Evolutionary conservation across 495 filamentous ascomycete genomes (phyloP).

Genomic region (Trichoderma reesei): DNA sequence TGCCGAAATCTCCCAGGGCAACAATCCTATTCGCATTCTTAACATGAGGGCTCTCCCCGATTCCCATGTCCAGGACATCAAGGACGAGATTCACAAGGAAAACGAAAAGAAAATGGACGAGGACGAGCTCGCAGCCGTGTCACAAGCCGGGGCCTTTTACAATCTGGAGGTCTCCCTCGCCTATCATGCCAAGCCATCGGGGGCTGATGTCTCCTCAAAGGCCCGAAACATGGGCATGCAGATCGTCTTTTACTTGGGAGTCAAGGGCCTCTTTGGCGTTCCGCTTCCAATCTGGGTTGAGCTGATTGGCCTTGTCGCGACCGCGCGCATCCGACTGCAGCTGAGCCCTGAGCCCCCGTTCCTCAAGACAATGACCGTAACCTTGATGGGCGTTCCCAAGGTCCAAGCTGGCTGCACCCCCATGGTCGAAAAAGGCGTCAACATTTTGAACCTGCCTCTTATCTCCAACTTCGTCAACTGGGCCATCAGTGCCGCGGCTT

Average conservation of each 20-base stretch:
- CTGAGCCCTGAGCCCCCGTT: slow-evolving; percentile 87
- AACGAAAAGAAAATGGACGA: slow-evolving; percentile 76
- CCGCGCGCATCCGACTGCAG: slow-evolving; percentile 68
- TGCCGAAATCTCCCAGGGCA: slow-evolving; percentile 91
- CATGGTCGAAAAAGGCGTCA: slow-evolving; percentile 79
- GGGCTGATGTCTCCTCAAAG: slow-evolving; percentile 57
- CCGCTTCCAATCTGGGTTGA: slow-evolving; percentile 61
- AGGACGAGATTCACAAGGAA: slow-evolving; percentile 63
- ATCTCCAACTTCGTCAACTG: slow-evolving; percentile 97
- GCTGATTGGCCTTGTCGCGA: slow-evolving; percentile 75
- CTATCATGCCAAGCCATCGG: slow-evolving; percentile 77
- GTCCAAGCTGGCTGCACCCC: slow-evolving; percentile 86
- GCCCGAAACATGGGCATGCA: slow-evolving; percentile 94
- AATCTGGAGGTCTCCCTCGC: slow-evolving; percentile 91
- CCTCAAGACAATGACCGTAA: slow-evolving; percentile 84
- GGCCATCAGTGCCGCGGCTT: slow-evolving; percentile 76
- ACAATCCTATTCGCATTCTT: slow-evolving; percentile 81
- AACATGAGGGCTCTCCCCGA: slow-evolving; percentile 84
- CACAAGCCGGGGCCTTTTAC: slow-evolving; percentile 88
- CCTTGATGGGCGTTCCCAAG: slow-evolving; percentile 83
- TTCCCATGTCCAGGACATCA: slow-evolving; percentile 65
- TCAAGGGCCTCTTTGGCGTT: slow-evolving; percentile 78
- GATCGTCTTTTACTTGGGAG: slow-evolving; percentile 82
- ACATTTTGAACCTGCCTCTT: slow-evolving; percentile 81
- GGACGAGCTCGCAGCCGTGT: slow-evolving; percentile 77